Conservation (phyloP, 2,329 filamentous ascomycete genomes). For the Ophiostoma sp. region DNA sequence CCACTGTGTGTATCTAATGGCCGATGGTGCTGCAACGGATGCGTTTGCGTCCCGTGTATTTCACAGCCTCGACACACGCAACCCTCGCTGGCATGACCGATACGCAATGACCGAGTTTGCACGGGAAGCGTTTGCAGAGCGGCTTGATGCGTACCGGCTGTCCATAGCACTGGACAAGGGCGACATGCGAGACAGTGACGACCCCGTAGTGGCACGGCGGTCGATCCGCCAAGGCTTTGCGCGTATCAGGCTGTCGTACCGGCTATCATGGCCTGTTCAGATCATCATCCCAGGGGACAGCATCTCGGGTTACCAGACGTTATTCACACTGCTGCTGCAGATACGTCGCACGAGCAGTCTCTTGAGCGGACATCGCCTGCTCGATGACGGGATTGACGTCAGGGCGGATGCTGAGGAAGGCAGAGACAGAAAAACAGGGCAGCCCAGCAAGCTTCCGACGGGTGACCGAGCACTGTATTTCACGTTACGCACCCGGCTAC, state of each 20-base stretch:
- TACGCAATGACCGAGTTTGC: conserved; percentile 74
- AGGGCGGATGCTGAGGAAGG: conserved; percentile 29
- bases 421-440: background rate
- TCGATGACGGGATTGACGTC: conserved; percentile 33
- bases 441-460: conserved; percentile 13
- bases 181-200: conserved; percentile 27
- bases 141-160: conserved; percentile 41
- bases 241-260: conserved; percentile 61
- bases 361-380: conserved; percentile 52
- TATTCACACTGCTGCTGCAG: conserved; percentile 74
- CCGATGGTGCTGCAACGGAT: conserved; percentile 63
- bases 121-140: conserved; percentile 61
- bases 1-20: conserved; percentile 68
- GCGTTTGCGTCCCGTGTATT: conserved; percentile 66
- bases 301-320: conserved; percentile 60
- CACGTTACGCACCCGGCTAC: conserved; percentile 59
- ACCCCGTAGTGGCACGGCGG: conserved; percentile 43
- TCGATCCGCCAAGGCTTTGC: conserved; percentile 59
- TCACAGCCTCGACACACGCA: conserved; percentile 60
- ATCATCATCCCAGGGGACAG: conserved; percentile 68
- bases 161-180: conserved; percentile 10
- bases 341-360: conserved; percentile 63
- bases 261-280: conserved; percentile 58
- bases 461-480: conserved; percentile 49
- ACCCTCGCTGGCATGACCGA: conserved; percentile 66